Conservation (phyloP, 495 filamentous ascomycete species). For the Ascodesmis nigricans region DNA sequence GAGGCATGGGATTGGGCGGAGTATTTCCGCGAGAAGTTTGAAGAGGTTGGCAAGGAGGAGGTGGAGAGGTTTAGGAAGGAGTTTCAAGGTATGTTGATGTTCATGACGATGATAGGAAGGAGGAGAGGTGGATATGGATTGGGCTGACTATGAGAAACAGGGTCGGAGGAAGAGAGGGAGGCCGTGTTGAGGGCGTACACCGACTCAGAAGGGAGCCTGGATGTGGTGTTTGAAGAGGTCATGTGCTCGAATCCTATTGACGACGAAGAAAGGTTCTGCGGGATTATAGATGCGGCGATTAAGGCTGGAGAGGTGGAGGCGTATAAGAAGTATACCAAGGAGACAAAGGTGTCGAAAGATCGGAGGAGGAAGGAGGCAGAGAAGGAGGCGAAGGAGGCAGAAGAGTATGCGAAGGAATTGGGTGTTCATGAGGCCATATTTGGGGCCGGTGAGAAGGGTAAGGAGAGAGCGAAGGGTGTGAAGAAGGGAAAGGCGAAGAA, state of each 20-base stretch:
- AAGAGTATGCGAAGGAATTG: slow-evolving; percentile 45
- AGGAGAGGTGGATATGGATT: background rate
- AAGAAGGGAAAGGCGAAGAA: slow-evolving; percentile 12
- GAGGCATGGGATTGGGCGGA: slow-evolving; percentile 56
- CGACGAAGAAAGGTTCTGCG: slow-evolving; percentile 67
- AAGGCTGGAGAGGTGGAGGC: slow-evolving; percentile 36
- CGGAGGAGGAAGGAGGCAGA: slow-evolving; percentile 39
- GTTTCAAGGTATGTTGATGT: slow-evolving; percentile 38
- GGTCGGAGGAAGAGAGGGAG: slow-evolving; percentile 58
- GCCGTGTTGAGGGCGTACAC: slow-evolving; percentile 60
- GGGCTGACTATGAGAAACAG: slow-evolving; percentile 13
- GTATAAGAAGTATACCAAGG: slow-evolving; percentile 46
- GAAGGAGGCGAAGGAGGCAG: slow-evolving; percentile 49
- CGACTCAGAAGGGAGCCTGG: slow-evolving; percentile 46
- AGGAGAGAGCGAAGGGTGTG: slow-evolving; percentile 21
- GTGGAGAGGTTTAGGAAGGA: slow-evolving; percentile 48
- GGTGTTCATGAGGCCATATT: slow-evolving; percentile 40
- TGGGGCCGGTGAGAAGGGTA: slow-evolving; percentile 22
- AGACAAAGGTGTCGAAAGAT: slow-evolving; percentile 41
- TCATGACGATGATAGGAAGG: background rate
- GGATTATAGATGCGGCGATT: slow-evolving; percentile 66
- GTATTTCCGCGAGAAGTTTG: slow-evolving; percentile 67
- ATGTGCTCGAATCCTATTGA: slow-evolving; percentile 69
- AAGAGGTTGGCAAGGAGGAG: slow-evolving; percentile 41
- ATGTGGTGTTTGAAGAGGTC: slow-evolving; percentile 50